Evolutionary conservation across 176 grass and related monocot genomes (phyloP).

Genomic region (Carex cristatella): DNA sequence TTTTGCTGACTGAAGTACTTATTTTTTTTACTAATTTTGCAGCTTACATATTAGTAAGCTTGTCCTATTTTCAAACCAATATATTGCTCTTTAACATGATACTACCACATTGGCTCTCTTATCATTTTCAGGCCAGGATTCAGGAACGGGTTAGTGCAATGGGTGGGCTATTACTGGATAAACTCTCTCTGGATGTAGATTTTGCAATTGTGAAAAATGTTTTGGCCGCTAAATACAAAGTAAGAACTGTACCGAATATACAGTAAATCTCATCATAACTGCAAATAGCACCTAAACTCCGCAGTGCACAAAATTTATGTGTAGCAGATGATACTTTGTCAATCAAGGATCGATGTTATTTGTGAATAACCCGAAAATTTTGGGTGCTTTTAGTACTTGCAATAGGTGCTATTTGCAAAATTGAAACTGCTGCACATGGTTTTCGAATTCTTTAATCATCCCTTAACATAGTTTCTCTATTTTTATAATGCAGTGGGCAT

Average conservation of each 20-base stretch:
- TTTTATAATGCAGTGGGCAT: conserved; percentile 61
- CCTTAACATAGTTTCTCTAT: conserved; percentile 2
- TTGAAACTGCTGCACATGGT: not conserved
- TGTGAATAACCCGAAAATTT: not conserved
- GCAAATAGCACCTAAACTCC: not conserved
- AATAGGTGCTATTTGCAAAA: not conserved
- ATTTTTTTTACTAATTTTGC: not conserved
- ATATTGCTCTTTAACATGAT: not conserved
- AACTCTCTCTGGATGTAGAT: conserved; percentile 56
- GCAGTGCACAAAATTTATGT: not conserved
- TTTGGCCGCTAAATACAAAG: conserved; percentile 73
- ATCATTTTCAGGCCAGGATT: conserved; percentile 56
- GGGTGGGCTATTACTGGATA: conserved; percentile 58
- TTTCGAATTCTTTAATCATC: not conserved
- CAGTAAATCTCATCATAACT: not conserved
- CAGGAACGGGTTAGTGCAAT: conserved; percentile 67
- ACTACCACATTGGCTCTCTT: conserved; percentile 1
- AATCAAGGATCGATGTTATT: not conserved
- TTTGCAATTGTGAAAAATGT: conserved; percentile 94
- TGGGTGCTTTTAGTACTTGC: not conserved
- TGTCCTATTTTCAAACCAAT: not conserved
- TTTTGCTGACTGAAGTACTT: not conserved
- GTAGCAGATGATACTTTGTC: not conserved
- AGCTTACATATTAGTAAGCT: conserved; percentile 2
- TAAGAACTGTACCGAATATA: conserved; percentile 31